Evolutionary conservation across 176 grass and related monocot species (phyloP).

Genomic region (Rhipidocladum racemiflorum): DNA sequence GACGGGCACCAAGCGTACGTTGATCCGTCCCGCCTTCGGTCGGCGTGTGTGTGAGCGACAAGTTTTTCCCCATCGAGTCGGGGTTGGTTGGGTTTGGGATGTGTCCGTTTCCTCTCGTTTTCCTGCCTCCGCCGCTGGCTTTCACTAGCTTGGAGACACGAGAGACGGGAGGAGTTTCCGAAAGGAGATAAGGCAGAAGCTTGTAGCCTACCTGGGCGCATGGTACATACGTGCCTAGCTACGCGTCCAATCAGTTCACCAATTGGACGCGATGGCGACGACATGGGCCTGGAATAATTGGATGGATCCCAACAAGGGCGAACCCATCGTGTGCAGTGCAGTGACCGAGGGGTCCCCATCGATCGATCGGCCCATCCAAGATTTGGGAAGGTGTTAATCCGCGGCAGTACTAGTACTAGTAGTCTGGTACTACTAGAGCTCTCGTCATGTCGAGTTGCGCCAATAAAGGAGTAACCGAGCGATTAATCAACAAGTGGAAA

Average conservation of each 20-base stretch:
- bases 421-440: neutral
- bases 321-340: neutral
- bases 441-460: constrained; percentile 3
- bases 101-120: constrained; percentile 9
- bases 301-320: neutral
- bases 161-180: neutral
- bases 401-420: neutral
- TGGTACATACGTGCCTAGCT: neutral
- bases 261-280: neutral
- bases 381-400: neutral
- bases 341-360: neutral
- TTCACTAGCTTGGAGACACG: neutral
- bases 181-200: neutral
- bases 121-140: neutral
- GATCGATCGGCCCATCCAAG: neutral
- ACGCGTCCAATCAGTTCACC: neutral
- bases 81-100: constrained; percentile 17
- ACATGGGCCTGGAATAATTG: constrained; percentile 37
- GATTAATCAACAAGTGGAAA: neutral
- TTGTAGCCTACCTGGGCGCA: neutral
- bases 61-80: neutral
- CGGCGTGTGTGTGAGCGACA: neutral
- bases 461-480: neutral
- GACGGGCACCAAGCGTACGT: neutral
- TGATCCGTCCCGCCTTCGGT: constrained; percentile 13